Percentiles rank a stretch among this genome's conserved stretches.
These are phyloP conservation scores for Pseudonitzschia pungens DNA, from an alignment of 108 stramenopile genomes.

Conservation along the genomic window DNA sequence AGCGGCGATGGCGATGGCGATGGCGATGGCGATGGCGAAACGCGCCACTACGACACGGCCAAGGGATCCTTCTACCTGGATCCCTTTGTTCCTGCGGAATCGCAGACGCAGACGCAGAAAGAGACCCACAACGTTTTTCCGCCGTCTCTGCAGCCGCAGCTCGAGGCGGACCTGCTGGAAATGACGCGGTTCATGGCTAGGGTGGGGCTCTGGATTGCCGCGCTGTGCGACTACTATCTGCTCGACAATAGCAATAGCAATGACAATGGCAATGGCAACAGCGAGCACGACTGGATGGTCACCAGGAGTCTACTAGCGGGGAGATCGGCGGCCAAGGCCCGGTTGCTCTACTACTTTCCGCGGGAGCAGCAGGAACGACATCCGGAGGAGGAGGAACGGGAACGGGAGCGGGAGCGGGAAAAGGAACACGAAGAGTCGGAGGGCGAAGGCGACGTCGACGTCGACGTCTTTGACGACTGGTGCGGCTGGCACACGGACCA, in stretches of 20 bases:
- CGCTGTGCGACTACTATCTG: constrained; percentile 41
- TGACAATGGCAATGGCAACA: not conserved
- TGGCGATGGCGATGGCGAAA: not conserved
- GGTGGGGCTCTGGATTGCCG: constrained; percentile 78
- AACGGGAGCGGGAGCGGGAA: no score
- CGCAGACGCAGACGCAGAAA: constrained; percentile 9
- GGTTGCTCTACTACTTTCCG: constrained; percentile 93
- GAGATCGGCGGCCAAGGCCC: constrained; percentile 64
- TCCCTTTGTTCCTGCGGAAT: constrained; percentile 73
- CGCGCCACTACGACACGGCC: constrained; percentile 52
- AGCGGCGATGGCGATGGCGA: constrained; percentile 34
- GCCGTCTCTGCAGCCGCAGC: constrained; percentile 50
- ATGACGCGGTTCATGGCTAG: constrained; percentile 68
- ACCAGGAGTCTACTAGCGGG: constrained; percentile 10
- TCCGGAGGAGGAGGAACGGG: constrained; percentile 14
- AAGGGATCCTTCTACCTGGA: constrained; percentile 96
- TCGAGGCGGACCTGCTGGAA: constrained; percentile 77
- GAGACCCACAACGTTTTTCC: constrained; percentile 83
- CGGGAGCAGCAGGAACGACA: not conserved
- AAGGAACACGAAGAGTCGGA: no score
- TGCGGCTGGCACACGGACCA: constrained; percentile 94
- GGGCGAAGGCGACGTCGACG: no score
- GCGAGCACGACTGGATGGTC: constrained; percentile 13
- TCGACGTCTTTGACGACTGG: constrained; percentile 54
- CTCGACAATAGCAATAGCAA: not conserved